Base-by-base conservation (phyloP, 2,329 filamentous ascomycete species). In the Gaeumannomyces sp. region DNA sequence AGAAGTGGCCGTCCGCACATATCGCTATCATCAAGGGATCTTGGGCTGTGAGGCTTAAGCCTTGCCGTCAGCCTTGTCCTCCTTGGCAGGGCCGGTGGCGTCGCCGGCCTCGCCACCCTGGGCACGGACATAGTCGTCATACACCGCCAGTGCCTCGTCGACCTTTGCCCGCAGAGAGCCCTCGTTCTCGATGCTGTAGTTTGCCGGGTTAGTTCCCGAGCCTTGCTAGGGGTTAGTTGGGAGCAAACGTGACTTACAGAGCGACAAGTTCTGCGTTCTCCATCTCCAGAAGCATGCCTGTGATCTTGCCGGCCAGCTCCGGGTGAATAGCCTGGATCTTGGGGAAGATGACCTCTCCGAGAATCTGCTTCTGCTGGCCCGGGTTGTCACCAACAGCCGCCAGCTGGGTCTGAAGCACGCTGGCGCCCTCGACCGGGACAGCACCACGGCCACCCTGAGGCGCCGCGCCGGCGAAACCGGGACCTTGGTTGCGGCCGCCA, bases 241-340 rank as follows among this genome's bases (percentile, higher is more conserved):
- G 50, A 1, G 3, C 38, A 22, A 4, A 45, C 25, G n/a, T 7
- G 69, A 91, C 93, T 91, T 89, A 97, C 92, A 99, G 86, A 80
- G 91, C 92, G 75, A 99, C 85, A 72, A 99, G 84, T 83, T 99
- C 95, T 65, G 84, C 77, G 80, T 98, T 98, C 74, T 98, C 95
- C 95, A 99, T 99, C 86, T 99, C 95, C 73, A 99, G 81, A 73
- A 99, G 90, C 95, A 99, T 99, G 81, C 95, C 95, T 68, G 95
- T 99, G 78, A 99, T 98, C 89, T 99, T 99, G 76, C 95, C 95
- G 68, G 95, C 95, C 74, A 99, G 85, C 73, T 97, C 93, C 67
- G 93, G 91, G 83, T 99, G 95, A 80, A 97, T 89, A 71, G 87
- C 88, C 78, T 93, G 89, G 74, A 99, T 98, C 90, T 98, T 99